Percentiles rank a stretch among this genome's conserved stretches.
phyloP scores from a whole-genome alignment of 768 basidiomycete genomes.

The Tylopilus plumbeoviolaceoides region DNA sequence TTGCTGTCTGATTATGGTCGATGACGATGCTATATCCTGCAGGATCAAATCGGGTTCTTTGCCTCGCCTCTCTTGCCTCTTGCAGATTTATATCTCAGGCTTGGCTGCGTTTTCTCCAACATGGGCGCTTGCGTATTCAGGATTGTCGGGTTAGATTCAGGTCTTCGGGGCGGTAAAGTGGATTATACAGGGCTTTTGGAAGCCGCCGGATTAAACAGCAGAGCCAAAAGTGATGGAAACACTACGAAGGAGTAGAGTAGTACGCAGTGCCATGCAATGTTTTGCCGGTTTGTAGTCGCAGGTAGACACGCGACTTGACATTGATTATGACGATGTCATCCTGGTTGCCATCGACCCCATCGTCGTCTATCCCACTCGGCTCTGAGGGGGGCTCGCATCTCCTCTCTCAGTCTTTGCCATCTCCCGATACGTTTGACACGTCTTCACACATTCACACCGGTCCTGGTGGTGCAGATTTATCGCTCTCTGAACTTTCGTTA shows the following conservation, averaged over 20 bases:
- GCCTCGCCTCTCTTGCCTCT: constrained; percentile 22
- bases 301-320: not conserved
- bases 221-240: constrained; percentile 8
- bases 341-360: constrained; percentile 30
- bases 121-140: constrained; percentile 21
- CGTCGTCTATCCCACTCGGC: constrained; percentile 23
- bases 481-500: constrained; percentile 53
- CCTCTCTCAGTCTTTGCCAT: constrained; percentile 45
- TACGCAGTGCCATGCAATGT: not conserved
- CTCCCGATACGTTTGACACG: constrained; percentile 28
- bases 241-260: constrained; percentile 9
- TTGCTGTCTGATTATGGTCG: not conserved
- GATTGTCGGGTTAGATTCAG: constrained; percentile 18
- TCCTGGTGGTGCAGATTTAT: constrained; percentile 48
- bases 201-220: constrained; percentile 8
- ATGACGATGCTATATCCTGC: not conserved
- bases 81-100: constrained; percentile 7
- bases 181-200: constrained; percentile 20
- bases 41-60: constrained; percentile 22
- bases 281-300: not conserved
- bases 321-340: constrained; percentile 18
- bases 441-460: constrained; percentile 35
- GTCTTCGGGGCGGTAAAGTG: constrained; percentile 16
- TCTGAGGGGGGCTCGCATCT: constrained; percentile 35
- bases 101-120: constrained; percentile 23